Evolutionary conservation across 768 basidiomycete genomes (phyloP), one percentile per base, ranked within the genome.

Genomic region (Termitomyces sp.): DNA sequence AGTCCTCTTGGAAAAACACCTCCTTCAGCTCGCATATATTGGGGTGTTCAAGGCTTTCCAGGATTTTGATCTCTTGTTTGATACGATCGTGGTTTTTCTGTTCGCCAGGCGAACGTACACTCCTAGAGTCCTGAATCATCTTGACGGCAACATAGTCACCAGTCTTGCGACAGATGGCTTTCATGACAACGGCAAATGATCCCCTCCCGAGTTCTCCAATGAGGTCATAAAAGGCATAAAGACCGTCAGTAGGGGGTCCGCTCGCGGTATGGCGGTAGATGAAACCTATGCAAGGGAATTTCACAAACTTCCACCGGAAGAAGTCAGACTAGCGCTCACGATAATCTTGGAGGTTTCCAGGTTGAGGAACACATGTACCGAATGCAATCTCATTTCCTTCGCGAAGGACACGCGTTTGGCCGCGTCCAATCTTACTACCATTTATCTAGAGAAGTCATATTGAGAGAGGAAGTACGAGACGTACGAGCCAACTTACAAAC

Each of bases 371-470:
- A 13, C 70, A 74, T 13, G 82, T 82, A 8, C 95, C 95, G 63
- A 98, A 89, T 8, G 90, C 87, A 65, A 98, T 81, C 71, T 95
- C 93, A 68, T 91, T 91, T 7, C 95, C 94, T 60, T 91, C 85
- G 13, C 78, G 79, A 51, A 95, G 73, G 46, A 91, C 74, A 39
- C 80, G 74, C 55, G 78, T 76, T 11, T 76, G 71, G 42, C 76
- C 77, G 64, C 79, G 84, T 39, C 82, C 85, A 56, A 95, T 78
- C 69, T 82, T 84, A 42, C 71, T 71, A 33, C 83, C 83, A 64
- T 89, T 91, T 65, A 91, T 84, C 90, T 91, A 63, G 9, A 46
- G 55, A 57, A 50, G 36, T 36, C 22, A 37, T 27, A n/a, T 30
- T 36, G 30, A 33, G 60, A 51, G 30, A 37, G 33, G 20, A 45